Conservation (phyloP, 2,329 filamentous ascomycete genomes). For the Elsinoe arachidis region DNA sequence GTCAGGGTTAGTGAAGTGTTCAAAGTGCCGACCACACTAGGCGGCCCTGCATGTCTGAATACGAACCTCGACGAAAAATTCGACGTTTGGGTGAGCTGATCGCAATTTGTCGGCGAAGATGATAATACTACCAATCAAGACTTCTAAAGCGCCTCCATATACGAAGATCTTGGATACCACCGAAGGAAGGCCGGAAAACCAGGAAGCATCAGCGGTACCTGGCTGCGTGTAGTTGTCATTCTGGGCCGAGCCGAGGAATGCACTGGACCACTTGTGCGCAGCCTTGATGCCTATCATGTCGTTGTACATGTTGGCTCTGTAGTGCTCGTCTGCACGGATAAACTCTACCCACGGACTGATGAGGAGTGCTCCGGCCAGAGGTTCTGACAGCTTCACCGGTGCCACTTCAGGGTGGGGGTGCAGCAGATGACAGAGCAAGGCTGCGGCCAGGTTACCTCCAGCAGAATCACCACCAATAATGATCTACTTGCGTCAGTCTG, state of each 20-base stretch:
- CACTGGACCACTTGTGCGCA: slow-evolving; percentile 38
- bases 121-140: slow-evolving; percentile 48
- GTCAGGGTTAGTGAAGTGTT: not conserved
- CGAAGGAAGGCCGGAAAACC: slow-evolving; percentile 44
- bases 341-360: slow-evolving; percentile 53
- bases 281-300: slow-evolving; percentile 41
- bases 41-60: not conserved
- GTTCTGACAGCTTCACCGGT: slow-evolving; percentile 31
- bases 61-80: slow-evolving; percentile 24
- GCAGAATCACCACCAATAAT: slow-evolving; percentile 46
- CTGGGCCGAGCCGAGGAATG: slow-evolving; percentile 36
- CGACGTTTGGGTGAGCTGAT: slow-evolving; percentile 30
- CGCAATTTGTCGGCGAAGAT: slow-evolving; percentile 42
- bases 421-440: slow-evolving; percentile 41
- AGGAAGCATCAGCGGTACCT: slow-evolving; percentile 39
- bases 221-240: slow-evolving; percentile 49
- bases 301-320: slow-evolving; percentile 39
- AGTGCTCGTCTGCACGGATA: slow-evolving; percentile 35
- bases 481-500: slow-evolving; percentile 26
- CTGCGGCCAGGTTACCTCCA: slow-evolving; percentile 42
- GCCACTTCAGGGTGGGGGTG: slow-evolving; percentile 50
- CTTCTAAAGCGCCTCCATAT: slow-evolving; percentile 47
- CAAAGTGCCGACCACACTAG: not conserved
- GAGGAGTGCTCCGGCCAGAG: slow-evolving; percentile 44
- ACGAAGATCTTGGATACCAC: slow-evolving; percentile 42